These are phyloP conservation scores for Quillaja saponaria DNA, from an alignment of 306 rosid species.

Conservation along the genomic window DNA sequence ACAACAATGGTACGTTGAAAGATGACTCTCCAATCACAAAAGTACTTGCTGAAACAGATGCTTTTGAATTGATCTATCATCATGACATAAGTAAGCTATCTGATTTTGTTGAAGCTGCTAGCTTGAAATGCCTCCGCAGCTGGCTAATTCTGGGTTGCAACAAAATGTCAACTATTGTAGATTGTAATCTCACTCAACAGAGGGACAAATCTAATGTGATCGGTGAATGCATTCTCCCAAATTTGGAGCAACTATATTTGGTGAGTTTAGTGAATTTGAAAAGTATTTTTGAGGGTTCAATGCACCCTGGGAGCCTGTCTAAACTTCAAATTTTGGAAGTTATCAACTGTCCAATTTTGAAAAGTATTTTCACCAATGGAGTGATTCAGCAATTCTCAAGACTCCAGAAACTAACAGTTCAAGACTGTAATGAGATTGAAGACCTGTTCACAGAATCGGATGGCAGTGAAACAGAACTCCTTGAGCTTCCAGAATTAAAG, in stretches of 20 bases:
- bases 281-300: not conserved
- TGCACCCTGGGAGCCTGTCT: not conserved
- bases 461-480: not conserved
- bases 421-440: not conserved
- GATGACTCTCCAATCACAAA: not conserved
- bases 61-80: slow-evolving; percentile 10
- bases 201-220: too few species aligned
- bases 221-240: not conserved
- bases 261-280: not conserved
- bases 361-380: slow-evolving; percentile 6
- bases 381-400: not conserved
- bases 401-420: slow-evolving; percentile 1
- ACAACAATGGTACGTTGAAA: not conserved
- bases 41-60: not conserved
- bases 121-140: not conserved
- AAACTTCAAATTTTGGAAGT: not conserved
- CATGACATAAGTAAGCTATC: not conserved
- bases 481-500: not conserved
- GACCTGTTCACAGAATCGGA: not conserved
- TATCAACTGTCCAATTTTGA: not conserved
- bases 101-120: not conserved
- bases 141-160: slow-evolving; percentile 2
- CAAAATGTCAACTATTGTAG: not conserved
- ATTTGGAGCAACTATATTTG: not conserved
- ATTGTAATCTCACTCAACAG: too few species aligned